Evolutionary conservation across 257 asterid species (phyloP).

Genomic region (Eucommia ulmoides): DNA sequence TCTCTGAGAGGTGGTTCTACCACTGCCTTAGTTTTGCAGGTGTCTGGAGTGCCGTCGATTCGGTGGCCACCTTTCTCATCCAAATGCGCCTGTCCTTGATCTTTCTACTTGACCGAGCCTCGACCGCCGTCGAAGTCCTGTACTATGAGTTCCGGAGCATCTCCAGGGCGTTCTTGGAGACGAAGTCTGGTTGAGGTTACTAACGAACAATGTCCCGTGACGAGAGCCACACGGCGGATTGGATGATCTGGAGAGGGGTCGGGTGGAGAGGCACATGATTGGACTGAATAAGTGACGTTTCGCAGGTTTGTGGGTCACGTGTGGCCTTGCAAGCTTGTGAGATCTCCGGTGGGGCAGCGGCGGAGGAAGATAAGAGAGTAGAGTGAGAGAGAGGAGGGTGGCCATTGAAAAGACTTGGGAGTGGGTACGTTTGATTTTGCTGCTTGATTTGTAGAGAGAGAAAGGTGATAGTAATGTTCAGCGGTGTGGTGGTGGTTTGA

Average conservation of each 20-base stretch:
- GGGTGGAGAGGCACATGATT: neutral
- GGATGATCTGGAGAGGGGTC: no score
- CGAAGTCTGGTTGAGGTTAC: neutral
- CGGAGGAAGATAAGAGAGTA: neutral
- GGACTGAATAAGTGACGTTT: neutral
- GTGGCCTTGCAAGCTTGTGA: no score
- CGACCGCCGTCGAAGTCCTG: neutral
- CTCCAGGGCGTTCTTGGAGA: neutral
- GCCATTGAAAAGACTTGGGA: no score
- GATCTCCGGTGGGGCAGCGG: neutral
- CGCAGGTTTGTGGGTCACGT: neutral
- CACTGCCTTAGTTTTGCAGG: neutral
- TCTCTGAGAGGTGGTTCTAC: no score
- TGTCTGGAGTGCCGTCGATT: no score
- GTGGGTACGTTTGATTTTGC: no score
- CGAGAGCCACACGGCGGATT: neutral
- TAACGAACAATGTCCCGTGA: neutral
- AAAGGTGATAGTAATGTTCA: no score
- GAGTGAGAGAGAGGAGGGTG: no score
- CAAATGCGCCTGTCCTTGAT: neutral
- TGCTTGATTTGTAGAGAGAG: no score
- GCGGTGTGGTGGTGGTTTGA: no score
- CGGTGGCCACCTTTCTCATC: neutral
- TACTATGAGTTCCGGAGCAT: neutral
- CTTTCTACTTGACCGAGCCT: neutral